Evolutionary conservation across 495 filamentous ascomycete species (phyloP), one percentile per base, ranked within the genome.

Genomic region (Endocarpon pusillum): DNA sequence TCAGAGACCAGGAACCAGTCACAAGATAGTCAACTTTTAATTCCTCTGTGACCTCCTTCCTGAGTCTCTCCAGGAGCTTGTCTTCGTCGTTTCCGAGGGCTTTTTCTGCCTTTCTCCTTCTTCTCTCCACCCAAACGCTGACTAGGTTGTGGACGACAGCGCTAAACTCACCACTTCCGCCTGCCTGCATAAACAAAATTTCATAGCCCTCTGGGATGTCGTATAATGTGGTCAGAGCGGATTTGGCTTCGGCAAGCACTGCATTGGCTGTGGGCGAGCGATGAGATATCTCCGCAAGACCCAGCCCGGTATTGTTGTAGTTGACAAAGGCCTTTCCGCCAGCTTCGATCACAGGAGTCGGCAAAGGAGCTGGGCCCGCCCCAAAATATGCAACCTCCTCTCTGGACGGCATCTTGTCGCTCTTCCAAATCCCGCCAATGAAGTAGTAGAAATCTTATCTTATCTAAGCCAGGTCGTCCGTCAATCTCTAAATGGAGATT

Each of bases 1-100:
- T 94, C 41, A 81, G 62, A 19, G 80, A 86, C 87, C 89, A 93
- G n/a, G 73, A 71, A 38, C 87, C 86, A 23, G 89, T 92, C 22
- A 94, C 78, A 12, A 94, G 61, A 52, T 96, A 96, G 52, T 94
- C 89, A 14, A 89, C 52, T 51, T 73, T 75, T 48, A 92, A 50
- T 24, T 79, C 69, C 24, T 69, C 53, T 31, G 73, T 59, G 1
- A 83, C 61, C 29, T 73, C 69, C 43, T 67, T 67, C 39, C 62
- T 61, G 33, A 91, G 59, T 33, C 63, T 57, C 36, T 67, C 60
- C 4, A 81, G 44, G 12, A 82, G 54, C 26, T 67, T 66, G 16
- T 66, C 69, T 28, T 69, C 47, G n/a, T 66, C 56, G 12, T 44
- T 52, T 18, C 42, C 44, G 8, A 58, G 32, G 35, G 63, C 53